Evolutionary conservation across 176 grass and related monocot genomes (phyloP).

Genomic region (Cenchrus fungigraminus): DNA sequence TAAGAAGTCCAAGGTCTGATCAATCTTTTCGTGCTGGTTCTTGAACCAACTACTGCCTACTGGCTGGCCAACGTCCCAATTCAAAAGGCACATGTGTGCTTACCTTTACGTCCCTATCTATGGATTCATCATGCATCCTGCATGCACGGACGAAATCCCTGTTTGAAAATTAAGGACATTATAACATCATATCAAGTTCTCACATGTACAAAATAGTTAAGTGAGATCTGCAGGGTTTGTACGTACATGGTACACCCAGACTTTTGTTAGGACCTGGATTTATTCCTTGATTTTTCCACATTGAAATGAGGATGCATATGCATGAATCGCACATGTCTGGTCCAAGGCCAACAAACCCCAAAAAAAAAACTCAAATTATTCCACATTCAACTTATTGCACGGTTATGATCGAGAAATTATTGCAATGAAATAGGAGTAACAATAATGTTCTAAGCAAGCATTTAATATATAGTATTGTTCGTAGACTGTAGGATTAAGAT

Average conservation of each 20-base stretch:
- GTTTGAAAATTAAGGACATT: neutral
- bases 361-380: neutral
- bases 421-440: neutral
- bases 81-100: neutral
- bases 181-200: neutral
- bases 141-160: too few species aligned
- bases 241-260: neutral
- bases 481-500: neutral
- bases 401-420: neutral
- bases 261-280: neutral
- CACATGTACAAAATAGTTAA: neutral
- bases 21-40: neutral
- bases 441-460: neutral
- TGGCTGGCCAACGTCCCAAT: neutral
- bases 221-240: neutral
- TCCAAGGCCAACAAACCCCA: neutral
- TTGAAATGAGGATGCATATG: neutral
- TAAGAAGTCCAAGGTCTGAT: neutral
- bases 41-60: neutral
- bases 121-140: neutral
- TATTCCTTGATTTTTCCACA: neutral
- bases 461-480: neutral
- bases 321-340: slow-evolving; percentile 6
- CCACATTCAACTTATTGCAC: neutral
- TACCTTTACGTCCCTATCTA: neutral